These are phyloP conservation scores for Gautieria morchelliformis DNA, from an alignment of 768 basidiomycete genomes.

Conservation along the genomic window DNA sequence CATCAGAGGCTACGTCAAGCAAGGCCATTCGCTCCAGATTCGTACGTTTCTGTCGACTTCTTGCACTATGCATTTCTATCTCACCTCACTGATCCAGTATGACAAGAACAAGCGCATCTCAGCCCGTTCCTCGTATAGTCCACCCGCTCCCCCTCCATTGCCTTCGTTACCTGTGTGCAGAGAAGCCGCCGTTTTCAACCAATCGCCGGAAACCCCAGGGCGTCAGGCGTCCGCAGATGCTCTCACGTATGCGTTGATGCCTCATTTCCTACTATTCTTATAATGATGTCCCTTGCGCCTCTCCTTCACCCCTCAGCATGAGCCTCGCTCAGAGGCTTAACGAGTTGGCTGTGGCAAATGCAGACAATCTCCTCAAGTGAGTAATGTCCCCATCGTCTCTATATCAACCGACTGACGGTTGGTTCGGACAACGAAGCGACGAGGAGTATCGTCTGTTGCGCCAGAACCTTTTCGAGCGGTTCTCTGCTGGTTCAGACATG, in stretches of 20 bases:
- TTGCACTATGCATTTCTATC: neutral
- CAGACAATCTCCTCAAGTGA: slow-evolving; percentile 70
- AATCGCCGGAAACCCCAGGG: slow-evolving; percentile 8
- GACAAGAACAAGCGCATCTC: neutral
- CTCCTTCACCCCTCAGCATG: slow-evolving; percentile 32
- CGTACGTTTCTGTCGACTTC: slow-evolving; percentile 16
- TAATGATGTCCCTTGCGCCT: slow-evolving; percentile 4
- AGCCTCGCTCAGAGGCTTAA: slow-evolving; percentile 74
- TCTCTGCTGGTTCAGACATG: slow-evolving; percentile 46
- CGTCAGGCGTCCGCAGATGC: slow-evolving; percentile 21
- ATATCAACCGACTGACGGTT: neutral
- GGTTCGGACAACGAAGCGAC: slow-evolving; percentile 38
- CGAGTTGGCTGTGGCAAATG: slow-evolving; percentile 71
- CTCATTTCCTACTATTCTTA: neutral
- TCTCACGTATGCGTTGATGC: slow-evolving; percentile 21
- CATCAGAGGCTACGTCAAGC: slow-evolving; percentile 17
- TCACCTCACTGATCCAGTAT: slow-evolving; percentile 1
- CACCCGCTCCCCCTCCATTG: slow-evolving; percentile 10
- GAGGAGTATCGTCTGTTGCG: slow-evolving; percentile 80
- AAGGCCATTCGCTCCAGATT: slow-evolving; percentile 30
- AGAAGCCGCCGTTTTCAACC: neutral
- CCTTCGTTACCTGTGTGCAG: neutral
- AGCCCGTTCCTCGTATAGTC: slow-evolving; percentile 5
- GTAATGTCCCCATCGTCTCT: slow-evolving; percentile 12
- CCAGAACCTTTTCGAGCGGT: slow-evolving; percentile 76